Conservation (phyloP, 306 rosid species). For the Trichosanthes cucumerina region DNA sequence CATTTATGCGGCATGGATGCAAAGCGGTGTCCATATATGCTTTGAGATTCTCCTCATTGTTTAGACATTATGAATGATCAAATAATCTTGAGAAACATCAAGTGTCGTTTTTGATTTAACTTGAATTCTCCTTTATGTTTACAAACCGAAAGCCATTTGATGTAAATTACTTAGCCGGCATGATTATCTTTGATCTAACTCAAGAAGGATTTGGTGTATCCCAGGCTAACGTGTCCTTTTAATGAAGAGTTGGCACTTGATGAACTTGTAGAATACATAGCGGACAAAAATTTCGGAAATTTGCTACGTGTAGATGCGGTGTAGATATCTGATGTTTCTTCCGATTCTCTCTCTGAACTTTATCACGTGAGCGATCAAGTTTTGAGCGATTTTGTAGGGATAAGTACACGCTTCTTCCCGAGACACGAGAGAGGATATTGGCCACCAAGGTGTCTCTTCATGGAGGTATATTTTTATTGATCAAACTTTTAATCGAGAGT, state of each 20-base stretch:
- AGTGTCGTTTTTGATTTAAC: neutral
- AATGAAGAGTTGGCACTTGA: neutral
- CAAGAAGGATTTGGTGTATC: neutral
- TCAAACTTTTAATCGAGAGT: neutral
- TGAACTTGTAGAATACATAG: neutral
- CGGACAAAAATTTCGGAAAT: neutral
- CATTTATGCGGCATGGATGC: neutral
- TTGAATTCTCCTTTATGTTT: neutral
- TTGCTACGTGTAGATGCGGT: neutral
- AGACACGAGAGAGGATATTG: constrained; percentile 75
- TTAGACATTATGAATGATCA: neutral
- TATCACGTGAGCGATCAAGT: constrained; percentile 63
- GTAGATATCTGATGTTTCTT: constrained; percentile 4
- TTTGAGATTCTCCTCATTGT: neutral
- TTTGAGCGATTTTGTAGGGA: constrained; percentile 79
- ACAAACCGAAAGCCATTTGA: neutral
- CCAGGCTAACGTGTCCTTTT: neutral
- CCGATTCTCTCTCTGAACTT: constrained; percentile 11
- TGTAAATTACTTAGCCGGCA: neutral
- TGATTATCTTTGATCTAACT: neutral
- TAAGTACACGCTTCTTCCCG: constrained; percentile 81
- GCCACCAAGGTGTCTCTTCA: constrained; percentile 74
- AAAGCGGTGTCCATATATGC: neutral
- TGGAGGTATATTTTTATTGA: constrained; percentile 50
- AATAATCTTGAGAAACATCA: neutral